Evolutionary conservation across 345 rosid genomes (phyloP), one percentile per base, ranked within the genome.

Genomic region (Eutrema yunnanense): DNA sequence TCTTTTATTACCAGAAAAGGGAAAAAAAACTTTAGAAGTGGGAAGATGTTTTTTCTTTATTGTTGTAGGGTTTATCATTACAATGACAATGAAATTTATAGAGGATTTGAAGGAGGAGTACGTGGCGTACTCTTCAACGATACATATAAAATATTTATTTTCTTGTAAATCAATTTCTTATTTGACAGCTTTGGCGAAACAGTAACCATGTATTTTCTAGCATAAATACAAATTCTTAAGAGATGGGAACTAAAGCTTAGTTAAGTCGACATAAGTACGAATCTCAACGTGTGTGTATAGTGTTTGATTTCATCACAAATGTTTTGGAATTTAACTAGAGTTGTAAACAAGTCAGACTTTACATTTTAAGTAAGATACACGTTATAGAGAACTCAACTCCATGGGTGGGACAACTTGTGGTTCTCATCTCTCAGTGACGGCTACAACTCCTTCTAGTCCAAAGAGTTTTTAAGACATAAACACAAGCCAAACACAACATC

Each of bases 31-130:
- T 26, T 58, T 42, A 13, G 13, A 50, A 67, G 38, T 33, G 55
- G 16, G 71, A 26, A 42, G 46, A 59, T 67, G 12, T 60, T 36
- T 59, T 49, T 6, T 32, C 56, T 48, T 36, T 58, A 2, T 33
- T 34, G 58, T 2, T 73, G 74, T 68, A 61, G 57, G 79, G 65
- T 69, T 75, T 75, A 44, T 38, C 0, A 37, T 3, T 74, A 67
- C 68, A 59, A 67, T 37, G 69, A 61, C 64, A 36, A 68, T 52
- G 58, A 2, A 75, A 75, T 61, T 42, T 75, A 75, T 75, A 75
- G 74, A 75, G 22, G 16, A 53, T 54, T 54, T 58, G 44, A 30
- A 47, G 36, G 63, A n/a, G 27, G 52, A 2, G 19, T 10, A 62
- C 79, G 79, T 75, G 79, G 79, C 58, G 5, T 27, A 52, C 26